phyloP scores from a whole-genome alignment of 2,329 filamentous ascomycete species.

The Colletotrichum sp. region DNA sequence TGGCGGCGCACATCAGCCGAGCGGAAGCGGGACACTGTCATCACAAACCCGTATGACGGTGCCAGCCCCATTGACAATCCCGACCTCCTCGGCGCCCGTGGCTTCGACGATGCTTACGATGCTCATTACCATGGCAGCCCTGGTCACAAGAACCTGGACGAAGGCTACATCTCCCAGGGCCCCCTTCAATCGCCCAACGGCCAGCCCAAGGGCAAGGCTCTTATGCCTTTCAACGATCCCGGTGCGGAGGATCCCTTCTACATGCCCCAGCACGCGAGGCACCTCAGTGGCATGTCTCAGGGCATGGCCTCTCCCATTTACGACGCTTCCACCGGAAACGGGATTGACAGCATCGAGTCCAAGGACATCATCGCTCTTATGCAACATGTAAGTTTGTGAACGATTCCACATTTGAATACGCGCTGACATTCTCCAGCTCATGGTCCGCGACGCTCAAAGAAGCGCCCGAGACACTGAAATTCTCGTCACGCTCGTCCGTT shows the following conservation, averaged over 20 bases:
- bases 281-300: slow-evolving; percentile 89
- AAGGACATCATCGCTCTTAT: slow-evolving; percentile 97
- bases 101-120: slow-evolving; percentile 44
- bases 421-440: slow-evolving; percentile 62
- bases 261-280: slow-evolving; percentile 62
- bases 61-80: slow-evolving; percentile 66
- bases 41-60: slow-evolving; percentile 72
- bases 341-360: slow-evolving; percentile 90
- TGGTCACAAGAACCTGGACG: slow-evolving; percentile 71
- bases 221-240: slow-evolving; percentile 40
- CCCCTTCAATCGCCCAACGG: slow-evolving; percentile 61
- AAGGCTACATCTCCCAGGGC: slow-evolving; percentile 87
- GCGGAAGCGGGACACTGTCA: slow-evolving; percentile 67
- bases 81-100: slow-evolving; percentile 48
- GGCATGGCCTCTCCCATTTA: slow-evolving; percentile 90
- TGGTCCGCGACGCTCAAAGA: slow-evolving; percentile 93
- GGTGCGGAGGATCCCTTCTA: slow-evolving; percentile 72
- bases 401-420: neutral
- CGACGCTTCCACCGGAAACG: slow-evolving; percentile 84
- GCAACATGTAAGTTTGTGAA: slow-evolving; percentile 75
- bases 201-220: slow-evolving; percentile 60
- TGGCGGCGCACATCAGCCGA: slow-evolving; percentile 68
- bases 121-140: slow-evolving; percentile 60
- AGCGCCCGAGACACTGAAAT: slow-evolving; percentile 98
- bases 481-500: slow-evolving; percentile 89